Percentiles rank a stretch among this genome's conserved stretches.
Evolutionary conservation across 2,329 filamentous ascomycete genomes (phyloP).

Genomic region (Trichoderma semiorbis): DNA sequence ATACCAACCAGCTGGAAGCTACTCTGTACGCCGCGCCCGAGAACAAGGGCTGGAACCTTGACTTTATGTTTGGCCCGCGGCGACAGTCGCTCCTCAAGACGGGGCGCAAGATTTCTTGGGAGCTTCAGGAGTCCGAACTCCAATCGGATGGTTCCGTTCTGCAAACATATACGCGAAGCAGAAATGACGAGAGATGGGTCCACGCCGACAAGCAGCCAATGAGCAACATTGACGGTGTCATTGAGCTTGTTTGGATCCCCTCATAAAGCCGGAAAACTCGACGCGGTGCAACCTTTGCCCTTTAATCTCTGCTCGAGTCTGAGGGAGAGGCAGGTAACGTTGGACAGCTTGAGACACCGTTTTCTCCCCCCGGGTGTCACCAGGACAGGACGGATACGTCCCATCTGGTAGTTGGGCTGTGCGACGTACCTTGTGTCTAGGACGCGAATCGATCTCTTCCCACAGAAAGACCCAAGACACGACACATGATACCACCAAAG

Average conservation of each 20-base stretch:
- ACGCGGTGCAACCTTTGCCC: background rate
- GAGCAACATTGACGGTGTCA: conserved; percentile 51
- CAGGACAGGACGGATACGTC: background rate
- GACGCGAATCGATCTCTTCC: background rate
- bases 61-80: conserved; percentile 50
- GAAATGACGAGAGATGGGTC: conserved; percentile 52
- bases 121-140: conserved; percentile 48
- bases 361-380: background rate
- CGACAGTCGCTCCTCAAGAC: conserved; percentile 46
- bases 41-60: conserved; percentile 49
- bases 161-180: conserved; percentile 52
- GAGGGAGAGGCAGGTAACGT: background rate
- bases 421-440: background rate
- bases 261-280: background rate
- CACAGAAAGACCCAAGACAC: no score
- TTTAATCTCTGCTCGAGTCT: background rate
- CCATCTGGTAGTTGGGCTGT: background rate
- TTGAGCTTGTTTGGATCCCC: conserved; percentile 57
- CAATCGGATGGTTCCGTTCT: conserved; percentile 48
- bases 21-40: conserved; percentile 49
- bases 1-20: conserved; percentile 48
- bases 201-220: conserved; percentile 44
- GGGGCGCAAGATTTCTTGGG: conserved; percentile 52
- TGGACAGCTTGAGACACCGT: background rate
- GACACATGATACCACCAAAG: background rate